Evolutionary conservation across 495 filamentous ascomycete genomes (phyloP).

Genomic region (Trichoderma virens): DNA sequence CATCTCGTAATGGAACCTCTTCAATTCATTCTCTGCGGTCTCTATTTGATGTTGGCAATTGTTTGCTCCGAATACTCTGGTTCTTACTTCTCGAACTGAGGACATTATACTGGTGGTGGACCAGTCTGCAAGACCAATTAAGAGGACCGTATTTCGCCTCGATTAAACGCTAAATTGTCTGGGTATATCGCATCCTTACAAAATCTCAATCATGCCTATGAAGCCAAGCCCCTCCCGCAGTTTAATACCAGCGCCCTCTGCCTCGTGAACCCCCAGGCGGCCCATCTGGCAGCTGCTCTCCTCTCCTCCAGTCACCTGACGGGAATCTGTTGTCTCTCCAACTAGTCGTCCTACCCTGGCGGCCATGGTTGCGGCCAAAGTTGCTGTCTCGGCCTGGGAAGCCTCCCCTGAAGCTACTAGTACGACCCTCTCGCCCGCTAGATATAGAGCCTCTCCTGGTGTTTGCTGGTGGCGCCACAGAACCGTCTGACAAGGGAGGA

Average conservation of each 20-base stretch:
- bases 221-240: background rate
- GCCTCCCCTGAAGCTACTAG: conserved; percentile 38
- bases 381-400: conserved; percentile 25
- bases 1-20: background rate
- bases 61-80: background rate
- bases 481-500: conserved; percentile 62
- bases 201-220: background rate
- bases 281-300: conserved; percentile 26
- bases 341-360: conserved; percentile 24
- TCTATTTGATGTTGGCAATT: background rate
- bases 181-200: background rate
- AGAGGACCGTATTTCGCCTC: background rate
- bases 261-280: conserved; percentile 22
- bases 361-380: conserved; percentile 19
- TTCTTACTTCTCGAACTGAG: background rate
- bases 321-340: conserved; percentile 38
- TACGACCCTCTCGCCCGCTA: conserved; percentile 31
- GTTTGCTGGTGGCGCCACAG: conserved; percentile 50
- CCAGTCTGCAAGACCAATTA: background rate
- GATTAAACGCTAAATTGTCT: background rate
- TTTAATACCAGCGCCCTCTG: conserved; percentile 28
- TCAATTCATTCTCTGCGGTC: background rate
- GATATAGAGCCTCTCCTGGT: conserved; percentile 11
- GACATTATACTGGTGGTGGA: background rate
- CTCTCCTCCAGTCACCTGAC: conserved; percentile 30